Conservation (phyloP, 2,329 filamentous ascomycete species). For the Cadophora malorum region DNA sequence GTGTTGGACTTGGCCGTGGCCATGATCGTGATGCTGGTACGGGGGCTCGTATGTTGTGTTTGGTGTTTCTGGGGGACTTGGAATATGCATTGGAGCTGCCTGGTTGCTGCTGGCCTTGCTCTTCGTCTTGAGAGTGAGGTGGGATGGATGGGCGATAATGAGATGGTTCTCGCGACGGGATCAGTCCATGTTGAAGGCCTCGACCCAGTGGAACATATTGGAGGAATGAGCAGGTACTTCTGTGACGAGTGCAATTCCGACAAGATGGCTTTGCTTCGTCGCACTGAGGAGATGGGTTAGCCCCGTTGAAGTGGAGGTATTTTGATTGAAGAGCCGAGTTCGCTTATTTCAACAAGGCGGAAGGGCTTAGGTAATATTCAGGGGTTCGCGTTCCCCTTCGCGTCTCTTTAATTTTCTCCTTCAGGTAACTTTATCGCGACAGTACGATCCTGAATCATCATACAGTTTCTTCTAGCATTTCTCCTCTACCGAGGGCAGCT, state of each 20-base stretch:
- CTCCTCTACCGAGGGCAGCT: background rate
- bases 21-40: background rate
- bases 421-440: background rate
- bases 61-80: background rate
- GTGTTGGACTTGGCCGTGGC: background rate
- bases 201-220: constrained; percentile 5
- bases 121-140: background rate
- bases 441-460: background rate
- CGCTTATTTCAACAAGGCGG: background rate
- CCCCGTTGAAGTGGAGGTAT: background rate
- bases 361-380: background rate
- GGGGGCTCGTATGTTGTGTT: background rate
- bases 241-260: background rate
- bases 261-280: constrained; percentile 3
- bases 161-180: background rate
- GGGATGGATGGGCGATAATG: background rate
- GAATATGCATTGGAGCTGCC: background rate
- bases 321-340: background rate
- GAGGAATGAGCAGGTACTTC: background rate
- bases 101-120: background rate
- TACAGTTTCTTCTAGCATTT: background rate
- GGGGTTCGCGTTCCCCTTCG: background rate
- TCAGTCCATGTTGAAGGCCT: background rate
- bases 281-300: background rate
- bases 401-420: background rate